Evolutionary conservation across 2,329 filamentous ascomycete species (phyloP), one percentile per base, ranked within the genome.

Genomic region (Chaetomium sp.): DNA sequence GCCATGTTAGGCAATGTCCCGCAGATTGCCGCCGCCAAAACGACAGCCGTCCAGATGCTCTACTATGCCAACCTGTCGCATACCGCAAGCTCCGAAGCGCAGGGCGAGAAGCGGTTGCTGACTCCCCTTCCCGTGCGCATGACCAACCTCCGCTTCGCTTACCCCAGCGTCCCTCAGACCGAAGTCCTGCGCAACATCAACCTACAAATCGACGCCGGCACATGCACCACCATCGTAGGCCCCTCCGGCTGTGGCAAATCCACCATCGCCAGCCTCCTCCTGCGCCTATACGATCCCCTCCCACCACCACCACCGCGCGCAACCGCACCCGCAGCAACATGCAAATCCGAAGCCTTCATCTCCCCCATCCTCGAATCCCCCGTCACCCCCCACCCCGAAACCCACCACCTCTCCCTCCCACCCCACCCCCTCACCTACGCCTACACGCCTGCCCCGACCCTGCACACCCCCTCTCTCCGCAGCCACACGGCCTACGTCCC

Each of bases 201-300:
- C n/a, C 78, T 97, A 8, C 79, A 77, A 0, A 85, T 97, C 59
- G 74, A 80, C 1, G 75, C 83, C 0, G 87, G 88, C 25, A 86
- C 84, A 4, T 90, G 86, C 69, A 88, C 88, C 0, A 92, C 91
- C 2, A 86, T 98, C 23, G 92, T 96, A 2, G 93, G 94, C 0
- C 79, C 85, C 0, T 97, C 93, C 0, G 94, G 95, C 0, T 91
- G 90, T n/a, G 94, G 95, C 0, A 98, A 99, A 78, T 93, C 90
- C 16, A 97, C 94, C 0, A 82, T 97, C 42, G 83, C 90, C 0
- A 85, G 90, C 0, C 78, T 98, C 0, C 80, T 98, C 0, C 78
- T 96, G 4, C 86, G 89, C 0, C 81, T 97, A 0, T 92, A 95
- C 69, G 69, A 75, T 81, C 83, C 0, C 35, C 64, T 0, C 63